Conservation (phyloP, 106 monocot genomes). For the Allium fistulosum region DNA sequence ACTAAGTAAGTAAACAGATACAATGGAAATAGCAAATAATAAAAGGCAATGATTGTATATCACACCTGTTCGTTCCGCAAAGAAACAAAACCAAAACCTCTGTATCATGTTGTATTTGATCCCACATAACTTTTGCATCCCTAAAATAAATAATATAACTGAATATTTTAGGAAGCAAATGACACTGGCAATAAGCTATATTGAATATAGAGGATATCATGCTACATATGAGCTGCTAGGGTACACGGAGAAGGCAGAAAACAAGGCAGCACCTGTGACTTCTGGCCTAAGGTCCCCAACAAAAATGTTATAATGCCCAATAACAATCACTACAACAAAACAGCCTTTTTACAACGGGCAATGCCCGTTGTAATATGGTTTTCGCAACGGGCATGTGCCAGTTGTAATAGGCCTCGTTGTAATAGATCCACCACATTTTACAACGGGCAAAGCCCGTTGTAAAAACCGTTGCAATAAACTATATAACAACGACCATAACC, state of each 20-base stretch:
- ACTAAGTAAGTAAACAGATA: neutral
- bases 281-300: constrained; percentile 91
- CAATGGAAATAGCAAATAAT: neutral
- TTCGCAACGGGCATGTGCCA: no score
- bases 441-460: no score
- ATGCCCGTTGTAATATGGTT: no score
- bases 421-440: no score
- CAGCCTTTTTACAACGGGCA: no score
- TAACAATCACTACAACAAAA: neutral
- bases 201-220: neutral
- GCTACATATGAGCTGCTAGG: constrained; percentile 69
- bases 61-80: constrained; percentile 69
- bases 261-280: constrained; percentile 63
- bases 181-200: neutral
- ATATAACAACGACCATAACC: no score
- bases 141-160: constrained; percentile 11
- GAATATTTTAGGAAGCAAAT: neutral
- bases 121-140: constrained; percentile 91
- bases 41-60: neutral
- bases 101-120: constrained; percentile 78
- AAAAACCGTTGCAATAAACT: no score
- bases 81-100: constrained; percentile 86
- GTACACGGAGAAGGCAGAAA: constrained; percentile 59
- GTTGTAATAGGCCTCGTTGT: no score
- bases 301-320: constrained; percentile 74